These are phyloP conservation scores for Fraxinus anomala DNA, from an alignment of 257 asterid genomes.

Conservation along the genomic window DNA sequence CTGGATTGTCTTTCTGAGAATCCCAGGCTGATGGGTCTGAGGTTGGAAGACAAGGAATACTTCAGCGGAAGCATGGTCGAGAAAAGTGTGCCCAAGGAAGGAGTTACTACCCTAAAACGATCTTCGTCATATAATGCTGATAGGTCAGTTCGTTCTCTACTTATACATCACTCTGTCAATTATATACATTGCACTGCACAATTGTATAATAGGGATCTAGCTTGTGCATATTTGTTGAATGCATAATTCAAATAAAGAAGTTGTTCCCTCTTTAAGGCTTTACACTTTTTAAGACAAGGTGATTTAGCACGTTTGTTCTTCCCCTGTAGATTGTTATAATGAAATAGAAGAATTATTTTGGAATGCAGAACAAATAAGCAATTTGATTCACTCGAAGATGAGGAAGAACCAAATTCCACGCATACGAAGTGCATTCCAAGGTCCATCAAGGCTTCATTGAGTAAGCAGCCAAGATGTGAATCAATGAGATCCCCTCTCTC, in stretches of 20 bases:
- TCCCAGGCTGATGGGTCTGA: conserved; percentile 63
- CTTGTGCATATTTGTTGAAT: neutral
- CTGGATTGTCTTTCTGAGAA: conserved; percentile 69
- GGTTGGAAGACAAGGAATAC: conserved; percentile 83
- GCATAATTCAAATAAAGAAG: too few species aligned
- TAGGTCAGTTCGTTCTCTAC: conserved; percentile 48
- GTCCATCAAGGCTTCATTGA: conserved; percentile 71
- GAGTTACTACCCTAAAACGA: conserved; percentile 61
- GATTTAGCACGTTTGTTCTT: neutral
- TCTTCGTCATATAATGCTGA: conserved; percentile 85
- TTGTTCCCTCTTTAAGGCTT: neutral
- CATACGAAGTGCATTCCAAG: conserved; percentile 79
- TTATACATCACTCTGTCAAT: neutral
- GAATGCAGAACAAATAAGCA: conserved; percentile 58
- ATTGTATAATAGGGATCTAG: neutral
- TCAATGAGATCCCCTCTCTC: conserved; percentile 90
- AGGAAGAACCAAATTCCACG: conserved; percentile 49
- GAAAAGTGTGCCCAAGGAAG: conserved; percentile 67
- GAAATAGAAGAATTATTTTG: conserved; percentile 19
- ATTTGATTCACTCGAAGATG: conserved; percentile 54
- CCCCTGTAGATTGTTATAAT: conserved; percentile 1
- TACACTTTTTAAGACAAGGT: neutral
- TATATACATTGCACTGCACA: neutral
- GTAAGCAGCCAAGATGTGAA: conserved; percentile 80
- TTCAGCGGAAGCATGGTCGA: conserved; percentile 92